phyloP scores from a whole-genome alignment of 2,329 filamentous ascomycete species.

The Chrysoporthe cubensis region DNA sequence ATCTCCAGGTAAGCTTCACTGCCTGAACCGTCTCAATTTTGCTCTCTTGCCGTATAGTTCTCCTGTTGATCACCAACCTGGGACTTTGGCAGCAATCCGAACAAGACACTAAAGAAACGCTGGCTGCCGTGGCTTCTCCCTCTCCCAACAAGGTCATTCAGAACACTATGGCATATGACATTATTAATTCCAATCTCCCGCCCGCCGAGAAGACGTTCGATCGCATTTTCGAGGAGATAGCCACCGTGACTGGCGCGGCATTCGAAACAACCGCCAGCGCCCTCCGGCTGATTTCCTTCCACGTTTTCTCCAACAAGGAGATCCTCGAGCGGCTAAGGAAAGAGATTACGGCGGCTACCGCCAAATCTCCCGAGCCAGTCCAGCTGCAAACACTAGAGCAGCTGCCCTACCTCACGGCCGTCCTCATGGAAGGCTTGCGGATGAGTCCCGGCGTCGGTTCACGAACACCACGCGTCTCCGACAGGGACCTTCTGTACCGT shows the following conservation, averaged over 20 bases:
- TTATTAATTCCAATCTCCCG: constrained; percentile 39
- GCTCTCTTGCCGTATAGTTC: no score
- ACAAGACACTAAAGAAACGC: no score
- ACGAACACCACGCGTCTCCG: constrained; percentile 45
- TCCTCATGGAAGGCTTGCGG: constrained; percentile 50
- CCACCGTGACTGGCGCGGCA: constrained; percentile 40
- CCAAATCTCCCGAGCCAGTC: background rate
- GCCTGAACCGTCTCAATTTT: background rate
- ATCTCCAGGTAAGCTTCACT: constrained; percentile 8
- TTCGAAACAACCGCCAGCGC: constrained; percentile 42
- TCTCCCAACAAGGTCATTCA: background rate
- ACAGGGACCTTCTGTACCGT: constrained; percentile 31
- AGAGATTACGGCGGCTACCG: constrained; percentile 36
- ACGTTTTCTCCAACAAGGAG: constrained; percentile 39
- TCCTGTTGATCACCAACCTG: no score
- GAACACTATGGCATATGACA: constrained; percentile 40
- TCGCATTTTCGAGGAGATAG: constrained; percentile 41
- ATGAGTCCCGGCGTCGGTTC: constrained; percentile 46
- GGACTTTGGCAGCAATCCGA: no score
- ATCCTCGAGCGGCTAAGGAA: constrained; percentile 37
- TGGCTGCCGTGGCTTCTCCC: no score
- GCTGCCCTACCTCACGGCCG: constrained; percentile 46
- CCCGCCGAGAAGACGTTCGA: constrained; percentile 38
- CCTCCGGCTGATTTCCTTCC: constrained; percentile 40
- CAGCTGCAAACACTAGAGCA: constrained; percentile 34